Base-by-base conservation (phyloP, 2,329 filamentous ascomycete species). In the Tolypocladium amazonense region DNA sequence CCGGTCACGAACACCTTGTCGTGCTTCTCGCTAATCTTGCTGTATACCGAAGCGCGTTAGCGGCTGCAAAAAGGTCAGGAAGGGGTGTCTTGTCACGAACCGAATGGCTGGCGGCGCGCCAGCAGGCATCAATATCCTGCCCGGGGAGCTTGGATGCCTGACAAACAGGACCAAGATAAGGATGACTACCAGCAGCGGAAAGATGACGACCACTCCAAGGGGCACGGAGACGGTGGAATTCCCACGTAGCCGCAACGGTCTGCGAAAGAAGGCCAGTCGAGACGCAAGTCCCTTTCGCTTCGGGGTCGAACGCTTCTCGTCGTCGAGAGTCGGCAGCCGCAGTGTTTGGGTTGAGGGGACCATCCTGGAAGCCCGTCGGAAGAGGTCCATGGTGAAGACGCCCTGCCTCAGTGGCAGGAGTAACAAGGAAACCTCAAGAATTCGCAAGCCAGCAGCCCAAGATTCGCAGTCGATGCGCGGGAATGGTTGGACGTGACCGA, bases 1-100 rank as follows among this genome's bases (percentile, higher is more conserved):
- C 94, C 94, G 43, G 87, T 89, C 57, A 92, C 89, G 69, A 99
- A 99, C 57, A 97, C 92, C 76, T 96, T 96, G 77, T 99, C 94
- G 75, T 97, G 86, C 69, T 95, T 90, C 76, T 97, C 94, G 76
- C 89, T 96, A 68, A 99, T 99, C 85, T 92, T 93, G 67, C 92
- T 96, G 70, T 69, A 65, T 43, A 20, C 25, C 54, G 23, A 58
- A 52, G 23, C 6, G 8, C 23, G 59, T 70, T 60, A 72, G 63
- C 56, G 5, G 45, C 8, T 6, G 25, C 33, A 14, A 6, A 25
- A 27, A 14, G 18, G 14, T 30, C 27, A 7, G 15, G 8, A 23
- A 50, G 38, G 38, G 6, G 33, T n/a, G 15, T 38, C 43, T 27
- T 27, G 41, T 1, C 57, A 74, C 84, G 61, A 83, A 95, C 92